A percentile compares a stretch with the other conserved stretches of the same genome.
These are phyloP conservation scores for Arabidopsis lyrata DNA, from an alignment of 441 rosid genomes.

Conservation along the genomic window DNA sequence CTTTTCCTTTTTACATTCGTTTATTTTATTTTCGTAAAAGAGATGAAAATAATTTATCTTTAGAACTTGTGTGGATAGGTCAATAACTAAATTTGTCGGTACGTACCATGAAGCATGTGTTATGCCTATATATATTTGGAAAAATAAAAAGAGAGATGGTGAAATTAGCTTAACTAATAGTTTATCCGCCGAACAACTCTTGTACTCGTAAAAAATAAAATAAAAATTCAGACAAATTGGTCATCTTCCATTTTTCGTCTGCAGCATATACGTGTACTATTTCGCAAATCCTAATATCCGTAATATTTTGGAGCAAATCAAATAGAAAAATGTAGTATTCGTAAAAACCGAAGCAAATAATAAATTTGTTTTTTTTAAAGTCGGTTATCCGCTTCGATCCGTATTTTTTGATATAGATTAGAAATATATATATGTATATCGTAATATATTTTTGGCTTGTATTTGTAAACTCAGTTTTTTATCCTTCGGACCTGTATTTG, in stretches of 20 bases:
- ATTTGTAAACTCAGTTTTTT: too few relatives aligned
- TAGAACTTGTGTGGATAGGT: conserved; percentile 38
- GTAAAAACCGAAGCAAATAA: too few relatives aligned
- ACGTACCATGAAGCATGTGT: conserved; percentile 44
- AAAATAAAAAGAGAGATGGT: neutral
- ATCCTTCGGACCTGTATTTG: too few relatives aligned
- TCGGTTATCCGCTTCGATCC: too few relatives aligned
- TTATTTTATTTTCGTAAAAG: conserved; percentile 1
- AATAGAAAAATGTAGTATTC: too few relatives aligned
- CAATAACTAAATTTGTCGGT: conserved; percentile 41
- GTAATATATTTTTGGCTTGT: too few relatives aligned
- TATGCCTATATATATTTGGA: conserved; percentile 6
- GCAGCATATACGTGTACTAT: conserved; percentile 19
- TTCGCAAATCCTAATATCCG: too few relatives aligned
- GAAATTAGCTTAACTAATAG: conserved; percentile 11
- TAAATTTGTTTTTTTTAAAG: too few relatives aligned
- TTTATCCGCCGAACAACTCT: conserved; percentile 36
- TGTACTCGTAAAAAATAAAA: conserved; percentile 6
- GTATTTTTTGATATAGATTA: too few relatives aligned
- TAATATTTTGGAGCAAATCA: too few relatives aligned
- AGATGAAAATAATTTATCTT: conserved; percentile 27
- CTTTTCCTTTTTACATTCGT: conserved; percentile 18
- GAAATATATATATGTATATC: too few relatives aligned
- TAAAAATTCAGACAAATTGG: neutral
- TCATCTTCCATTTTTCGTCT: conserved; percentile 35